Base-by-base conservation (phyloP, 2,329 filamentous ascomycete genomes). In the Monosporascus sp. region DNA sequence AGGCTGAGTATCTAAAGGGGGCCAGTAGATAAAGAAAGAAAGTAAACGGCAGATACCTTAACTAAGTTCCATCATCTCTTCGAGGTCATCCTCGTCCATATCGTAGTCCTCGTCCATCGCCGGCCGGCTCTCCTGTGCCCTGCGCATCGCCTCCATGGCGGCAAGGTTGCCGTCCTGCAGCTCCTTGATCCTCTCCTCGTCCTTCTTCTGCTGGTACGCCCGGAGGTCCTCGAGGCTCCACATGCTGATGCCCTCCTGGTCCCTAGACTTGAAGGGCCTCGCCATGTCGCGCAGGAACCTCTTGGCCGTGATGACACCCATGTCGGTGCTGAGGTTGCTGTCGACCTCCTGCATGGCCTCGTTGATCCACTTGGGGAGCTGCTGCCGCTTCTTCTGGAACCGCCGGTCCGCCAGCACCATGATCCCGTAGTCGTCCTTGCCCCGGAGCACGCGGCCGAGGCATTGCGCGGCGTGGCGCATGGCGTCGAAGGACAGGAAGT, bases 391-490 rank as follows among this genome's bases (percentile, higher is more conserved):
- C 75, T 94, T 95, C 68, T 90, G 87, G 70, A 97, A 99, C 18
- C 94, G 84, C 43, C 90, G 86, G 69, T 99, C 94, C 2, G 95
- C 94, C 27, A 99, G 79, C 5, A 99, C 93, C 94, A 99, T 99
- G 76, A 99, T 90, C n/a, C 94, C 94, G 70, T 99, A 99, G 71
- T 99, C 94, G 67, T 99, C 95, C 70, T 99, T 99, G 24, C 94
- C 94, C 63, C 94, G 82, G 57, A 99, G 76, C 44, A 99, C 94
- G 67, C 94, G 92, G 15, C 94, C 95, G 2, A 99, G 77, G 65
- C 94, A 99, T 68, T 99, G 94, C 1, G 94, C 93, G 15, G 94
- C 94, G 68, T 99, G 94, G n/a, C 94, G 85, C 93, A 99, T 99
- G 22, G 94, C 94, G 67, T 99, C 94, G 77, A 99, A 99, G 20